Evolutionary conservation across 257 asterid genomes (phyloP).

Genomic region (Schizonepeta tenuifolia): DNA sequence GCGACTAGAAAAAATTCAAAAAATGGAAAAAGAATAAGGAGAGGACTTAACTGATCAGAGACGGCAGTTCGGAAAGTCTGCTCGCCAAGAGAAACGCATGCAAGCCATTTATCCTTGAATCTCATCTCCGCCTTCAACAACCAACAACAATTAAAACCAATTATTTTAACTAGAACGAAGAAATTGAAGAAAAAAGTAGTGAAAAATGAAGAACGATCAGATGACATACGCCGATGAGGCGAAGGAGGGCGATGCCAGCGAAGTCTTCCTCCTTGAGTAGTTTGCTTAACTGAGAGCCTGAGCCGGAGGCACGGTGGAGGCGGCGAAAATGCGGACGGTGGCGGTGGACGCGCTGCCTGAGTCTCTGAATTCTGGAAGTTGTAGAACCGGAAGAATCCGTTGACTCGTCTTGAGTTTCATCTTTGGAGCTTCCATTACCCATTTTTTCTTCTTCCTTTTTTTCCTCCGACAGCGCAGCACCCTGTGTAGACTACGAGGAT

Average conservation of each 20-base stretch:
- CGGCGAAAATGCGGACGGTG: slow-evolving; percentile 59
- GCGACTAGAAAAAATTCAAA: neutral
- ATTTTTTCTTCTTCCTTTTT: slow-evolving; percentile 38
- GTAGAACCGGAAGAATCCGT: slow-evolving; percentile 42
- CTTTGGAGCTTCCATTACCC: slow-evolving; percentile 75
- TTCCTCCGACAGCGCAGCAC: neutral
- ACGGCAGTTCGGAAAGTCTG: slow-evolving; percentile 84
- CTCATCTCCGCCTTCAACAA: slow-evolving; percentile 85
- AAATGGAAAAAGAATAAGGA: too few relatives aligned
- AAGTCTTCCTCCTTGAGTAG: slow-evolving; percentile 70
- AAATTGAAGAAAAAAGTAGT: neutral
- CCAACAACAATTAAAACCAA: neutral
- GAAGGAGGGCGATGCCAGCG: slow-evolving; percentile 88
- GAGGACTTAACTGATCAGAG: slow-evolving; percentile 72
- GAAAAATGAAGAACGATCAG: neutral
- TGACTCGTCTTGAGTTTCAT: slow-evolving; percentile 50
- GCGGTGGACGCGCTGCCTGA: slow-evolving; percentile 63
- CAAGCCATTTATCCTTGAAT: slow-evolving; percentile 95
- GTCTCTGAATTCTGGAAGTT: slow-evolving; percentile 51
- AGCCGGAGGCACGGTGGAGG: slow-evolving; percentile 38
- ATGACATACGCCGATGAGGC: slow-evolving; percentile 57
- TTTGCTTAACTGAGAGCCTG: slow-evolving; percentile 40
- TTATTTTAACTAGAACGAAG: neutral
- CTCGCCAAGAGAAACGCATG: slow-evolving; percentile 87
- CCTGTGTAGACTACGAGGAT: too few relatives aligned